Conservation (phyloP, 2,329 filamentous ascomycete genomes). For the Dendryphion nanum region DNA sequence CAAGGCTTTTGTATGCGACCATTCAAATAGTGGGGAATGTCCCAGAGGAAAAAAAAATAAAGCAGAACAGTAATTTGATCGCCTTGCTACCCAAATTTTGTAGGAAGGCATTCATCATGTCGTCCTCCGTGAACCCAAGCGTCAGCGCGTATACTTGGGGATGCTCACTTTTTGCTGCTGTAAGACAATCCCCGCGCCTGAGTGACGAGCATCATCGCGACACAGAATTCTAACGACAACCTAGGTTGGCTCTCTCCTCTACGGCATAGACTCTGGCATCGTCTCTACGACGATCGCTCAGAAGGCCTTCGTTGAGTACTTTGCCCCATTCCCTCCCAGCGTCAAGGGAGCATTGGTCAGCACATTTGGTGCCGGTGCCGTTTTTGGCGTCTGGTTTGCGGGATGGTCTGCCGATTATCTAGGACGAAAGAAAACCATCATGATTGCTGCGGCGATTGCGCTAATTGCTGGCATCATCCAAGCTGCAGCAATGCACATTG, state of each 20-base stretch:
- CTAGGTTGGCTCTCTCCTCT: conserved; percentile 1
- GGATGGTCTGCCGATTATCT: conserved; percentile 10
- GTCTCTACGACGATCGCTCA: conserved; percentile 11
- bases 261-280: conserved; percentile 12
- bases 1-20: too few relatives aligned
- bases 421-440: conserved; percentile 22
- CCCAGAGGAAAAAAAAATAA: too few relatives aligned
- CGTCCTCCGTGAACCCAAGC: conserved; percentile 1
- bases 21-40: too few relatives aligned
- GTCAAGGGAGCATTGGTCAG: conserved; percentile 7
- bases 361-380: conserved; percentile 6
- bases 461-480: conserved; percentile 34
- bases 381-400: conserved; percentile 9
- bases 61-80: too few relatives aligned
- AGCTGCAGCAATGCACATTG: conserved; percentile 31
- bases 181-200: not conserved
- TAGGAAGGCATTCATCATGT: conserved; percentile 5
- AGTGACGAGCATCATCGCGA: not conserved
- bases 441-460: conserved; percentile 31
- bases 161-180: conserved; percentile 7
- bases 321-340: conserved; percentile 5
- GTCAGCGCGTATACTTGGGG: conserved; percentile 8
- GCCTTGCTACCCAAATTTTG: too few relatives aligned
- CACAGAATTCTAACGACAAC: not conserved
- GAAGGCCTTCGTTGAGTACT: conserved; percentile 6